Conservation (phyloP, 2,329 filamentous ascomycete species). For the Colletotrichum theobromicola region DNA sequence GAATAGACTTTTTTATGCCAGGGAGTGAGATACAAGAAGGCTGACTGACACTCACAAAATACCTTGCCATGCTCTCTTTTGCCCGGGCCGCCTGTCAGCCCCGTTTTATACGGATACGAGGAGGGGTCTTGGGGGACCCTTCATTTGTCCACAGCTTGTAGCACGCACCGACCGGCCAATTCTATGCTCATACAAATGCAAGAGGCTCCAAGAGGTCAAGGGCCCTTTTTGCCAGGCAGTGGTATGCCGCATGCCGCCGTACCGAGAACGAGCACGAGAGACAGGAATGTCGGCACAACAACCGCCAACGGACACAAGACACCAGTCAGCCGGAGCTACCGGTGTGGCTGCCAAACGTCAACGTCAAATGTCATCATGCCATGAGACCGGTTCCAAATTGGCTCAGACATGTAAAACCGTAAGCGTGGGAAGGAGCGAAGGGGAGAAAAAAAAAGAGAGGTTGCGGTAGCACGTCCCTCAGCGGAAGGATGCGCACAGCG, state of each 20-base stretch:
- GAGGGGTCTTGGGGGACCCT: background rate
- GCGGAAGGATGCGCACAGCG: background rate
- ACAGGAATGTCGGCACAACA: background rate
- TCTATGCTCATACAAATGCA: background rate
- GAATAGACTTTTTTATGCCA: background rate
- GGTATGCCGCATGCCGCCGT: background rate
- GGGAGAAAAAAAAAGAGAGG: background rate
- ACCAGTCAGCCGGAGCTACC: background rate
- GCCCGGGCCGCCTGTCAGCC: conserved; percentile 7
- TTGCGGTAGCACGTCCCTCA: background rate
- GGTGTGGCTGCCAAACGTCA: background rate
- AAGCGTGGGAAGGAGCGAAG: background rate
- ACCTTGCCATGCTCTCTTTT: background rate
- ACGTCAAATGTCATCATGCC: background rate
- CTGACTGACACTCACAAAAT: background rate
- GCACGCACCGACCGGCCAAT: background rate
- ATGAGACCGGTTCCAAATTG: background rate
- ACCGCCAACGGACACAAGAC: background rate
- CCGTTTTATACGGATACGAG: conserved; percentile 21
- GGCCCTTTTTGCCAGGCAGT: background rate
- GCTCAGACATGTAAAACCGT: background rate
- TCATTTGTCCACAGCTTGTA: conserved; percentile 2
- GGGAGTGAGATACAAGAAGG: background rate
- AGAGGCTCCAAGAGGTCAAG: background rate
- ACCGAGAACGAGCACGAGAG: background rate